Conservation (phyloP, 2,329 filamentous ascomycete genomes). For the Ophiostoma pallidulum region DNA sequence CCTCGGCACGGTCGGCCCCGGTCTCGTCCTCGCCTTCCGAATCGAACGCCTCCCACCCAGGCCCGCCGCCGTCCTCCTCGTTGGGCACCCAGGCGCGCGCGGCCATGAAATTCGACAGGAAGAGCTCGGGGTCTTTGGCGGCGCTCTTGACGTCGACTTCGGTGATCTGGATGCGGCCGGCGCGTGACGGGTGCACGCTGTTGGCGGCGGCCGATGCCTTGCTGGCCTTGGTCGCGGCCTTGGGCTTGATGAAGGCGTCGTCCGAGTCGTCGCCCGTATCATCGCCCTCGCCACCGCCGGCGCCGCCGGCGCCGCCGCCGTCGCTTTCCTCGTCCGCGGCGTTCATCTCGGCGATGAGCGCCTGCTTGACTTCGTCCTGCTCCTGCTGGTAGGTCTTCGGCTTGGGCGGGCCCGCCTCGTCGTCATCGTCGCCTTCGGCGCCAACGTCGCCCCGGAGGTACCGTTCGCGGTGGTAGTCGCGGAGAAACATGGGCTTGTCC, state of each 20-base stretch:
- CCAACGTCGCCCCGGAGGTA: constrained; percentile 62
- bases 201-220: constrained; percentile 24
- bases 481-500: constrained; percentile 76
- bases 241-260: constrained; percentile 68
- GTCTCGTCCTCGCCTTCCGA: constrained; percentile 84
- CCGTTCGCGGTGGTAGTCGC: constrained; percentile 85
- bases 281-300: constrained; percentile 16
- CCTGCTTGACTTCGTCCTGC: constrained; percentile 71
- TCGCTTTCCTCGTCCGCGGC: constrained; percentile 48
- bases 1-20: constrained; percentile 64
- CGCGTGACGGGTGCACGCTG: constrained; percentile 49
- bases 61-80: constrained; percentile 31
- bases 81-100: constrained; percentile 77
- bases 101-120: constrained; percentile 92
- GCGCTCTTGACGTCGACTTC: constrained; percentile 63
- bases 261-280: constrained; percentile 57
- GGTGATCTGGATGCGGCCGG: constrained; percentile 34
- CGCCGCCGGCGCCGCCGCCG: constrained; percentile 39
- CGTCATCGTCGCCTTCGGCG: constrained; percentile 49
- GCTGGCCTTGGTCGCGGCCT: constrained; percentile 37
- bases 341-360: constrained; percentile 73
- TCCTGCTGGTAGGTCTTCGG: constrained; percentile 72
- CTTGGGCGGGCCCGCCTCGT: constrained; percentile 22
- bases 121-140: constrained; percentile 78
- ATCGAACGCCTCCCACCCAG: constrained; percentile 72